Base-by-base conservation (phyloP, 1,139 yeast genomes). In the Yamadazyma sp. region DNA sequence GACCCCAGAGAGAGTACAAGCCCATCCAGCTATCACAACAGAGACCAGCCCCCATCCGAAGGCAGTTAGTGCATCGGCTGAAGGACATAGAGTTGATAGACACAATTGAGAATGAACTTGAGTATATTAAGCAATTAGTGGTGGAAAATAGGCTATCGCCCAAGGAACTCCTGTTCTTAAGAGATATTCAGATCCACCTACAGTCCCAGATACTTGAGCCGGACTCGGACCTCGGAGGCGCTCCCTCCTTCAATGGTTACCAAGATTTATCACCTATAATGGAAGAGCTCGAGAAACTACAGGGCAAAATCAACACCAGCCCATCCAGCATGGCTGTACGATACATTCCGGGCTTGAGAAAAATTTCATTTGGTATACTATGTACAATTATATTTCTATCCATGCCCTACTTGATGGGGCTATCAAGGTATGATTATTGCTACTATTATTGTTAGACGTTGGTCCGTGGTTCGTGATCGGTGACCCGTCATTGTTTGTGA, bases 351-450 rank as follows among this genome's bases (percentile, higher is more conserved):
- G n/a, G n/a, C 39, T 33, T 17, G 18, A 23, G 26, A 16, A 27
- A 17, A 29, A 11, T 40, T 16, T 26, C 37, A 14, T 33, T 43
- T 39, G 37, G 40, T 20, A 43, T 42, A 39, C 44, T 45, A 41
- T 44, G 50, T 45, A 42, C 47, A 41, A 27, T 49, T 36, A 27
- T 43, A 34, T 47, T 46, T 37, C 37, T 49, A 31, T 37, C 44
- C 18, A 47, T 58, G 3, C 57, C 66, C 9, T 53, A 57, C 39
- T 35, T 54, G 18, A 60, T 61, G 6, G 60, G 67, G 7, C 64
- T 61, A 25, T 51, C 62, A 31, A 53, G 52, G 27, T 65, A 66
- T 48, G 63, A 62, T 20, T 67, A 67, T 49, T 67, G 73, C 46
- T 67, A 67, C 45, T 66, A 63, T 48, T 57, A 54, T 43, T 67